Evolutionary conservation across 441 rosid species (phyloP).

Genomic region (Erysimum cheiri): DNA sequence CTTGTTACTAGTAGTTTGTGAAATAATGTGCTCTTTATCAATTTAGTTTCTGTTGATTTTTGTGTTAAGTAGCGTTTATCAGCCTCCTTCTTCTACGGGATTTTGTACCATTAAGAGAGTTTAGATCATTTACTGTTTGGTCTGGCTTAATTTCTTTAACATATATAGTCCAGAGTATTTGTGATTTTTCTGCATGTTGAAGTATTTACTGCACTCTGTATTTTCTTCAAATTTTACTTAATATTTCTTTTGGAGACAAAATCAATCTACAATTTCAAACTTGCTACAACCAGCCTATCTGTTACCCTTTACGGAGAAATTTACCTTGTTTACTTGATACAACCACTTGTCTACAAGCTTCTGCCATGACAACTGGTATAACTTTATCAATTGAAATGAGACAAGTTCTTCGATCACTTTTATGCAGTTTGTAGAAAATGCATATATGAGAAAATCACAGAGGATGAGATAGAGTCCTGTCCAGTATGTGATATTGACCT

Average conservation of each 20-base stretch:
- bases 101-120: background rate
- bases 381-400: constrained; percentile 7
- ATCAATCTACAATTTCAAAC: background rate
- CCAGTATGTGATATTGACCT: constrained; percentile 78
- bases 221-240: no score
- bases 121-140: constrained; percentile 15
- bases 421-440: constrained; percentile 90
- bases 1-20: constrained; percentile 2
- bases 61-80: background rate
- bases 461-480: constrained; percentile 78
- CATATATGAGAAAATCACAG: constrained; percentile 72
- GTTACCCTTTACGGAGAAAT: no score
- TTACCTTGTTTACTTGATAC: no score
- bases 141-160: background rate
- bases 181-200: constrained; percentile 10
- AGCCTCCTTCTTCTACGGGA: background rate
- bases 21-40: background rate
- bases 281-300: no score
- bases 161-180: background rate
- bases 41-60: background rate
- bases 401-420: constrained; percentile 22
- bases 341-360: constrained; percentile 18
- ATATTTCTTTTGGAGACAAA: background rate
- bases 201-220: constrained; percentile 1
- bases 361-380: constrained; percentile 8